Conservation (phyloP, 768 basidiomycete genomes). For the Lanmaoa pseudosensibilis region DNA sequence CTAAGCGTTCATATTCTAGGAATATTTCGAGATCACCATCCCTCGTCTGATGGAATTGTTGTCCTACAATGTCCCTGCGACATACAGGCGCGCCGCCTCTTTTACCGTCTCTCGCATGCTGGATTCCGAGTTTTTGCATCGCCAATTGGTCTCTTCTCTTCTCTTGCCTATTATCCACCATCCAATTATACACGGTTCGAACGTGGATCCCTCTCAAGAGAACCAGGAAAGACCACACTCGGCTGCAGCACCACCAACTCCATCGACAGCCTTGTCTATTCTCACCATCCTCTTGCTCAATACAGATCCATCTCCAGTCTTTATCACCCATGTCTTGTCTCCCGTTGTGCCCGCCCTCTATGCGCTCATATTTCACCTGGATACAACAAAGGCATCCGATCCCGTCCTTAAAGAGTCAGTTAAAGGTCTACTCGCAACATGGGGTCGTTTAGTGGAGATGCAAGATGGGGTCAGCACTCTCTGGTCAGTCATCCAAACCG, state of each 20-base stretch:
- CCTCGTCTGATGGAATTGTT: conserved; percentile 58
- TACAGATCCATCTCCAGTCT: conserved; percentile 73
- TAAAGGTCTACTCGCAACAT: conserved; percentile 62
- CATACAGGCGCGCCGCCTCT: conserved; percentile 61
- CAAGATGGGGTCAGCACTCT: conserved; percentile 54
- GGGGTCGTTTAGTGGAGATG: conserved; percentile 66
- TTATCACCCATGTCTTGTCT: conserved; percentile 62
- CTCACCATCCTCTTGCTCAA: conserved; percentile 65
- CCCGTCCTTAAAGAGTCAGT: conserved; percentile 61
- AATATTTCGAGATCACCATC: conserved; percentile 56
- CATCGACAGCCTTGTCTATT: conserved; percentile 46
- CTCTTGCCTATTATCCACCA: conserved; percentile 52
- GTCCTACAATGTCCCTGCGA: conserved; percentile 32
- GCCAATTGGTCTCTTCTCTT: conserved; percentile 26
- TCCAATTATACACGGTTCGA: conserved; percentile 41
- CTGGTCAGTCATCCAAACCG: conserved; percentile 56
- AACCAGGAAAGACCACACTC: conserved; percentile 1
- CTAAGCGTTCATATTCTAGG: conserved; percentile 39
- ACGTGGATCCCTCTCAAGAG: neutral
- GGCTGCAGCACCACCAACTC: conserved; percentile 12
- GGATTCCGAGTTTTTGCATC: conserved; percentile 31
- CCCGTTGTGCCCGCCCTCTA: conserved; percentile 71
- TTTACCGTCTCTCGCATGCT: conserved; percentile 71
- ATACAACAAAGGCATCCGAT: conserved; percentile 58
- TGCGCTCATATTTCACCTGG: conserved; percentile 56